phyloP scores from a whole-genome alignment of 345 rosid species.

The Abelmoschus esculentus region DNA sequence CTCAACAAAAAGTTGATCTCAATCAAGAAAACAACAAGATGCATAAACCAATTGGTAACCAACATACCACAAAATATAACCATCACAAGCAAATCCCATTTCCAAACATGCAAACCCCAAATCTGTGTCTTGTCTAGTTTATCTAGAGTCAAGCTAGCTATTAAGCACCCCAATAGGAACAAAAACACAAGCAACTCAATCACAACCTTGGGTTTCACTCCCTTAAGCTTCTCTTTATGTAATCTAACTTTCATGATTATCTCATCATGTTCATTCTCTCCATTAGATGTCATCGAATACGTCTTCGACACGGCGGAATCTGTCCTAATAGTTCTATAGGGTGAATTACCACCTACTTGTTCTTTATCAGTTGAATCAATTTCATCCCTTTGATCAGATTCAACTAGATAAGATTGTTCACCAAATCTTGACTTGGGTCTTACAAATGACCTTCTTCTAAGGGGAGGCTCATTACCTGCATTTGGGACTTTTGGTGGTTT shows the following conservation, averaged over 20 bases:
- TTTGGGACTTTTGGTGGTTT: constrained; percentile 60
- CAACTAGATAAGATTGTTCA: constrained; percentile 40
- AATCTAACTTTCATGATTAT: constrained; percentile 47
- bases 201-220: constrained; percentile 27
- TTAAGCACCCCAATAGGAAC: constrained; percentile 33
- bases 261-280: constrained; percentile 47
- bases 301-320: constrained; percentile 30
- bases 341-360: constrained; percentile 28
- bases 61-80: constrained; percentile 67
- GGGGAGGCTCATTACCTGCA: constrained; percentile 23
- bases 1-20: constrained; percentile 62
- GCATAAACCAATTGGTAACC: constrained; percentile 70
- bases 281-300: constrained; percentile 32
- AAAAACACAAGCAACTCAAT: constrained; percentile 42
- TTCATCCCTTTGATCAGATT: constrained; percentile 37
- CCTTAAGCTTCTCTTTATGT: constrained; percentile 29
- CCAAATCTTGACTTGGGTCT: constrained; percentile 80
- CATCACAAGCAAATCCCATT: constrained; percentile 73
- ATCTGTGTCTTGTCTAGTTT: constrained; percentile 20
- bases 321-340: constrained; percentile 26
- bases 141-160: constrained; percentile 51
- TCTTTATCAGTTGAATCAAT: constrained; percentile 22
- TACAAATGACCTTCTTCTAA: constrained; percentile 41
- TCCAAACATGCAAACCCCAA: constrained; percentile 71
- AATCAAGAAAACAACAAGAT: constrained; percentile 59